Conservation (phyloP, 305 asterid species). For the Fraxinus floribunda region DNA sequence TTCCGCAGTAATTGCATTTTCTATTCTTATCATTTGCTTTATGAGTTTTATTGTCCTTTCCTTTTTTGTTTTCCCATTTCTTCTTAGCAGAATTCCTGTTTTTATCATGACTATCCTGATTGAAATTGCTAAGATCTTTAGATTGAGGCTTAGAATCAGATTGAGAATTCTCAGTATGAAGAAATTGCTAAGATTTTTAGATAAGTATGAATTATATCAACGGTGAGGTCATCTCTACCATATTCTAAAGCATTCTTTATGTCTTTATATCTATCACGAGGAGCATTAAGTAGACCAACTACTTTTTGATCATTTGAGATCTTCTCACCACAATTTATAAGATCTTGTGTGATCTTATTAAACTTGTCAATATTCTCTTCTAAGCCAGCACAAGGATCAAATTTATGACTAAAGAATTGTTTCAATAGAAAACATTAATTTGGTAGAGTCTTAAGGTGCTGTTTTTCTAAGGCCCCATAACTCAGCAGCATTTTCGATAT, state of each 20-base stretch:
- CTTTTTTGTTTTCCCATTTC: too few species aligned
- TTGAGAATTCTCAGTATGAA: too few species aligned
- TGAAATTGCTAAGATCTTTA: too few species aligned
- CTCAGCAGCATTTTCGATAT: background rate
- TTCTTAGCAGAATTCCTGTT: too few species aligned
- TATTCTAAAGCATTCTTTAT: background rate
- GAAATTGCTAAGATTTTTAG: too few species aligned
- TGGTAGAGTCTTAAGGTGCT: background rate
- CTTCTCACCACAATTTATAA: background rate
- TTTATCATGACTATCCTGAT: too few species aligned
- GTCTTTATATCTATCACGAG: background rate
- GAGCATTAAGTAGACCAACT: background rate
- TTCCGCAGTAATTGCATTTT: too few species aligned
- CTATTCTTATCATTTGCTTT: too few species aligned
- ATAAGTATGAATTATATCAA: too few species aligned
- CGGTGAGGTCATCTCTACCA: background rate
- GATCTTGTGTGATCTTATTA: background rate
- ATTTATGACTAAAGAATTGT: background rate
- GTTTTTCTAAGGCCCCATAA: background rate
- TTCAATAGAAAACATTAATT: background rate
- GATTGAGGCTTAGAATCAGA: too few species aligned
- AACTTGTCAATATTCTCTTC: background rate
- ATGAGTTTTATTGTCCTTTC: too few species aligned
- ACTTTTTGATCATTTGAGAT: background rate
- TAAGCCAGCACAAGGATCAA: background rate